Conservation (phyloP, 2,329 filamentous ascomycete genomes). For the Sclerotinia sclerotiorum region DNA sequence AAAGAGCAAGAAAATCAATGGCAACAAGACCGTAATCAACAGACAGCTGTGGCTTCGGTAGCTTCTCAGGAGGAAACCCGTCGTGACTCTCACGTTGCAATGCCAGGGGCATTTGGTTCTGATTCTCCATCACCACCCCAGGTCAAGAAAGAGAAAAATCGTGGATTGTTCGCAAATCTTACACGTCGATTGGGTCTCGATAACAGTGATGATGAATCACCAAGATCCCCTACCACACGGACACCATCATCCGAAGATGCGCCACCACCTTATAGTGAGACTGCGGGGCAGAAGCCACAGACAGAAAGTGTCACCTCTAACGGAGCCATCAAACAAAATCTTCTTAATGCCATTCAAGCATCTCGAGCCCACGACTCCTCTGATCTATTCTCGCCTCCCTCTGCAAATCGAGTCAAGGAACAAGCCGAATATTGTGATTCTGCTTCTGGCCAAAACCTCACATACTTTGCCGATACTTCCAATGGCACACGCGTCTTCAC, state of each 20-base stretch:
- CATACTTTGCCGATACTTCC: constrained; percentile 66
- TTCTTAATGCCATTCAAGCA: constrained; percentile 75
- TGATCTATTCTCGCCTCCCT: constrained; percentile 69
- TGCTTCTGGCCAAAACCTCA: constrained; percentile 70
- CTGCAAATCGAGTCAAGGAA: constrained; percentile 73
- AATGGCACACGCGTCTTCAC: constrained; percentile 75
- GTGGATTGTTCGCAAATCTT: constrained; percentile 65
- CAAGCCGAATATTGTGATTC: constrained; percentile 84
- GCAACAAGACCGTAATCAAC: constrained; percentile 37
- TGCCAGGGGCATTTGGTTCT: constrained; percentile 71
- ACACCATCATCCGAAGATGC: constrained; percentile 24
- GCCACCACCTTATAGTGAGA: constrained; percentile 37
- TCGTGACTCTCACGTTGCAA: constrained; percentile 47
- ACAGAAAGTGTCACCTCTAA: constrained; percentile 56
- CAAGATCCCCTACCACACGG: constrained; percentile 6
- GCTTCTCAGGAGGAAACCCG: constrained; percentile 37
- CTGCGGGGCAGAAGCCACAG: constrained; percentile 23
- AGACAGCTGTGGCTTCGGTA: constrained; percentile 25
- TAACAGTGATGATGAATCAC: constrained; percentile 32
- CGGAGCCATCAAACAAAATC: constrained; percentile 63
- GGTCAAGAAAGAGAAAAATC: constrained; percentile 46
- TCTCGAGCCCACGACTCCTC: constrained; percentile 75
- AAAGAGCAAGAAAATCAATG: constrained; percentile 56
- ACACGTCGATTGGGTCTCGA: constrained; percentile 69
- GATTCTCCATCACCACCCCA: constrained; percentile 55